phyloP scores from a whole-genome alignment of 2,329 filamentous ascomycete genomes.

The Trichoderma sp. region DNA sequence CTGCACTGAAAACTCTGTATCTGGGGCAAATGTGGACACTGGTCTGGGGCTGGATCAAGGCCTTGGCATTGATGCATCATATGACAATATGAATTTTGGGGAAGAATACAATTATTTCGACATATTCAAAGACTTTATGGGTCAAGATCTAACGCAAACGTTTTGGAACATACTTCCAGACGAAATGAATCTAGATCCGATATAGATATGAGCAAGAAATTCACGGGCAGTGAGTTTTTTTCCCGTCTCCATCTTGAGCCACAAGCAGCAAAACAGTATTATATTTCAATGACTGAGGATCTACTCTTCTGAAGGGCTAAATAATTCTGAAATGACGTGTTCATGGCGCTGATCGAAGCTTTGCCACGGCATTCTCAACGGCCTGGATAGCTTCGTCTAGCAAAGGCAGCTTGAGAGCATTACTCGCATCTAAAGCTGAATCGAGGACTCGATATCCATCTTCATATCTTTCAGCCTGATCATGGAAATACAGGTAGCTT shows the following conservation, averaged over 20 bases:
- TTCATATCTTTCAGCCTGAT: neutral
- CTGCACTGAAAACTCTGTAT: neutral
- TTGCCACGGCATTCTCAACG: neutral
- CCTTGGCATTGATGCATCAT: neutral
- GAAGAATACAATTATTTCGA: neutral
- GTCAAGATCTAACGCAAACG: neutral
- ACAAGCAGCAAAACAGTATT: no score
- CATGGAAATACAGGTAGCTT: neutral
- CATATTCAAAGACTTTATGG: neutral
- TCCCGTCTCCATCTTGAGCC: no score
- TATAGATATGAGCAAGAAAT: neutral
- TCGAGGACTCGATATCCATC: neutral
- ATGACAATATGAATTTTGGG: neutral
- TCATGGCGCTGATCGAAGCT: neutral
- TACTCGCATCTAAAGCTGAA: neutral
- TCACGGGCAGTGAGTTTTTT: no score
- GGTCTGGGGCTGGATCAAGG: neutral
- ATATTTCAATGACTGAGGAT: no score
- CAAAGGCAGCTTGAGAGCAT: neutral
- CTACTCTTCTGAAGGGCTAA: no score
- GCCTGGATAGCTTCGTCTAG: neutral
- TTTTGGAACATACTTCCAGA: neutral
- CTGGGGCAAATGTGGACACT: neutral
- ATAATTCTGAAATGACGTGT: neutral
- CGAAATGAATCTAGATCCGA: neutral